Evolutionary conservation across 805 yeast genomes (phyloP).

Genomic region (Wickerhamomyces rabaulensis): DNA sequence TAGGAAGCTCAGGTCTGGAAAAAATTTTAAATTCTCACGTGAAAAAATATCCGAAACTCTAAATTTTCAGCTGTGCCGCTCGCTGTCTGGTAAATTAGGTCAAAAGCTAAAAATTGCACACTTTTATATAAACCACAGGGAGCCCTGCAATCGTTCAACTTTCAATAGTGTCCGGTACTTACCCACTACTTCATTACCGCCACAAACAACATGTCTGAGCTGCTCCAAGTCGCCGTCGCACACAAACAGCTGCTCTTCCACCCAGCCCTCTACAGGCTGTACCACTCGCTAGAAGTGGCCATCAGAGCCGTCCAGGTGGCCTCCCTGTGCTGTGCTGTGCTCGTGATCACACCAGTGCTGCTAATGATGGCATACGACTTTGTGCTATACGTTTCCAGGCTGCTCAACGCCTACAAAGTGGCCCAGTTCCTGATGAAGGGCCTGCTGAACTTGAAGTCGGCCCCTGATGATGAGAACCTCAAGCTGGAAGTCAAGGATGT

Average conservation of each 20-base stretch:
- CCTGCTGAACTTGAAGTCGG: constrained; percentile 5
- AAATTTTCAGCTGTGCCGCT: too few species aligned
- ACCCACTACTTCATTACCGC: not conserved
- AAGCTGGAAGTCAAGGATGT: constrained; percentile 1
- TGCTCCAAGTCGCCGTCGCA: not conserved
- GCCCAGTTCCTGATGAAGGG: constrained; percentile 1
- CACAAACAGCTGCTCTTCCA: not conserved
- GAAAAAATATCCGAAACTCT: not conserved
- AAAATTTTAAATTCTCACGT: not conserved
- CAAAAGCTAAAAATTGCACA: not conserved
- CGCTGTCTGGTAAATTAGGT: not conserved
- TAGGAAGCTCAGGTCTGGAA: too few species aligned
- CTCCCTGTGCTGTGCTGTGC: not conserved
- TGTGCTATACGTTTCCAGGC: constrained; percentile 11
- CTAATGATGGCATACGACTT: constrained; percentile 16
- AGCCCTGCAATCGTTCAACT: too few species aligned
- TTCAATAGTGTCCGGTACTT: not conserved
- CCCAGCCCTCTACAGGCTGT: not conserved
- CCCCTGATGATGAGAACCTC: not conserved
- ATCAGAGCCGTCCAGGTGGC: not conserved
- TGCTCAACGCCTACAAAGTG: constrained; percentile 6
- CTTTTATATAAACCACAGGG: too few species aligned
- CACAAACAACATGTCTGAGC: not conserved
- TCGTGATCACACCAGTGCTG: constrained; percentile 10
- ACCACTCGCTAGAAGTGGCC: not conserved